Evolutionary conservation across 129 eudicot genomes (phyloP).

Genomic region (Flaveria brownii): DNA sequence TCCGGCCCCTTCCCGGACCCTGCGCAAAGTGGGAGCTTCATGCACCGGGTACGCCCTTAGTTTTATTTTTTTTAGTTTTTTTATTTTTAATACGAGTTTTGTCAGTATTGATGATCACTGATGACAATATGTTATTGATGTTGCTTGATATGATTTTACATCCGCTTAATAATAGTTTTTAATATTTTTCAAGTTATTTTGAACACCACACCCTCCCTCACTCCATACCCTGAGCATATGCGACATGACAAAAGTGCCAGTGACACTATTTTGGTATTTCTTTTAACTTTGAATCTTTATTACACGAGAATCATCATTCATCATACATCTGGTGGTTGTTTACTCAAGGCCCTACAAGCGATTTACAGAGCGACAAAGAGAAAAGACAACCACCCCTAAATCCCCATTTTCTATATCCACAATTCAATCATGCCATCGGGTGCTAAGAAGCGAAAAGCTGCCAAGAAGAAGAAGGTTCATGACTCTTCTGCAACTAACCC

Average conservation of each 20-base stretch:
- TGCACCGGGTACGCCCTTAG: too few relatives aligned
- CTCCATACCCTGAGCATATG: conserved; percentile 25
- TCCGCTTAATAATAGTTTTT: too few relatives aligned
- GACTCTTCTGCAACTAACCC: conserved; percentile 37
- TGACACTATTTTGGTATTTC: not conserved
- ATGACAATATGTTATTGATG: too few relatives aligned
- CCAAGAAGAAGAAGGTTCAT: conserved; percentile 75
- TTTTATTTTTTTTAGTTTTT: too few relatives aligned
- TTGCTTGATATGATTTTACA: too few relatives aligned
- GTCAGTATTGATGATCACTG: too few relatives aligned
- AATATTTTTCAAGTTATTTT: not conserved
- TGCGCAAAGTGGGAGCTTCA: too few relatives aligned
- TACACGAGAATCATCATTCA: conserved; percentile 21
- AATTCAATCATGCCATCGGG: conserved; percentile 86
- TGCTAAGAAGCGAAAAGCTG: conserved; percentile 94
- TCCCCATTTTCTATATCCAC: conserved; percentile 17
- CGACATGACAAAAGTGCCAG: conserved; percentile 47
- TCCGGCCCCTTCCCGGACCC: too few relatives aligned
- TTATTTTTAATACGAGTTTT: too few relatives aligned
- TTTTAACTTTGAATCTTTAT: conserved; percentile 13
- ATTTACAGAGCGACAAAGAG: conserved; percentile 30
- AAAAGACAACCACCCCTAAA: conserved; percentile 15
- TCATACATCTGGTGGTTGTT: not conserved
- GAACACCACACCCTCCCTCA: not conserved
- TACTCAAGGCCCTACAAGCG: conserved; percentile 28